Percentiles rank a stretch among this genome's conserved stretches.
Conservation (phyloP, 768 basidiomycete species). For the Mycena latifolia region DNA sequence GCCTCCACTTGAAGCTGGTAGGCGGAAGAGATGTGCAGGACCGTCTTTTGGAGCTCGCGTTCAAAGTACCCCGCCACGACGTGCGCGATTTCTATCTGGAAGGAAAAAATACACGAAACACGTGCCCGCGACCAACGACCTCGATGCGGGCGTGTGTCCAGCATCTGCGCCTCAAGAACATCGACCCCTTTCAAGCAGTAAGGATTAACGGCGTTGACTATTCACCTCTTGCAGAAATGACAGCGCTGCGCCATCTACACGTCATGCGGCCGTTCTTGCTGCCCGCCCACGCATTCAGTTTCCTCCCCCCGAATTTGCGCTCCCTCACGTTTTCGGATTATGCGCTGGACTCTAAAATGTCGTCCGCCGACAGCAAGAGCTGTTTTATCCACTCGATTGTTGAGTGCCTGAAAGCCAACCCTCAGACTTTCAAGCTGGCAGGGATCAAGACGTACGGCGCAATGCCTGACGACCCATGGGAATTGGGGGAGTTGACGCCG, state of each 20-base stretch:
- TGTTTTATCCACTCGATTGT: constrained; percentile 18
- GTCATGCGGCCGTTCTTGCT: constrained; percentile 18
- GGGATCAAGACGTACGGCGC: constrained; percentile 30
- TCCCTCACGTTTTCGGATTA: constrained; percentile 31
- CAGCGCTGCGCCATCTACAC: constrained; percentile 21
- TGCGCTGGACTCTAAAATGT: constrained; percentile 10
- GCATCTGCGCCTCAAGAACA: constrained; percentile 20
- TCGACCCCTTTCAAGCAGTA: constrained; percentile 13
- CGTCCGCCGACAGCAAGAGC: constrained; percentile 24
- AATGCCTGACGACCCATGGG: constrained; percentile 24
- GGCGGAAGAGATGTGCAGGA: neutral
- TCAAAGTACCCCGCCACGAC: constrained; percentile 2
- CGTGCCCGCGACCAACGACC: neutral
- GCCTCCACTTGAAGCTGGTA: neutral
- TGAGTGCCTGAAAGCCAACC: neutral
- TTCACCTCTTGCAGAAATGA: constrained; percentile 9
- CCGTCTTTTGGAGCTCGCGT: constrained; percentile 12
- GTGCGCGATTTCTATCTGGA: constrained; percentile 11
- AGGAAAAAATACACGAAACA: neutral
- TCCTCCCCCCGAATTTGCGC: constrained; percentile 20
- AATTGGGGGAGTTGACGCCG: constrained; percentile 23
- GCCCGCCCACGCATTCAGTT: constrained; percentile 15
- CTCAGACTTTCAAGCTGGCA: neutral
- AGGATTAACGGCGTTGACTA: neutral
- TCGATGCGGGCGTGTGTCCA: constrained; percentile 24